phyloP scores from a whole-genome alignment of 164 flowering plant genomes.

The Stephania cephalantha region DNA sequence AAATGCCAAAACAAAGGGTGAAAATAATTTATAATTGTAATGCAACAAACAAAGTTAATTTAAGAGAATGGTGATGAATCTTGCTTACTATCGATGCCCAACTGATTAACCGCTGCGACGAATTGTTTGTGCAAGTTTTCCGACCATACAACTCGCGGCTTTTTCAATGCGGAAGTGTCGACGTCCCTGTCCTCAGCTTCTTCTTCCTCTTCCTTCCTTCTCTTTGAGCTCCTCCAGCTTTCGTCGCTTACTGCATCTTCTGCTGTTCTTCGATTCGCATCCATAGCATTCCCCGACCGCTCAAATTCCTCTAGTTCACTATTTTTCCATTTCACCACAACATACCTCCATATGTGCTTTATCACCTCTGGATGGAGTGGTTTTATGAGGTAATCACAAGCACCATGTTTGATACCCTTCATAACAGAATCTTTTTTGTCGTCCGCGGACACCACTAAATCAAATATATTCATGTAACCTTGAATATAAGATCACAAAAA shows the following conservation, averaged over 20 bases:
- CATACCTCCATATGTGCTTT: slow-evolving; percentile 96
- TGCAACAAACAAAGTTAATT: not conserved
- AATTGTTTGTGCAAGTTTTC: slow-evolving; percentile 92
- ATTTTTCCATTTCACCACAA: slow-evolving; percentile 70
- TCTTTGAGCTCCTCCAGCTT: slow-evolving; percentile 61
- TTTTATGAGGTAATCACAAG: slow-evolving; percentile 86
- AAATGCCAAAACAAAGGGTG: not conserved
- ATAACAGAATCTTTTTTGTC: slow-evolving; percentile 71
- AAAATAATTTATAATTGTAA: no score
- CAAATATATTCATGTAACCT: not conserved
- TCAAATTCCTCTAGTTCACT: slow-evolving; percentile 61
- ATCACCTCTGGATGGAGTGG: slow-evolving; percentile 84
- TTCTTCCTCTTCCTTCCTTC: slow-evolving; percentile 75
- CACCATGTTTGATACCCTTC: slow-evolving; percentile 94
- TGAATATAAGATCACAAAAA: not conserved
- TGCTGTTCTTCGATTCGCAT: slow-evolving; percentile 42
- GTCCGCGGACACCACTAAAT: slow-evolving; percentile 92
- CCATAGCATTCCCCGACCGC: slow-evolving; percentile 66
- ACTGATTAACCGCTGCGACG: slow-evolving; percentile 80
- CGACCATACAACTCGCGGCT: slow-evolving; percentile 95
- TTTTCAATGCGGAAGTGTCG: slow-evolving; percentile 68
- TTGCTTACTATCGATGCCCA: slow-evolving; percentile 80
- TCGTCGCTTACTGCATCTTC: slow-evolving; percentile 74
- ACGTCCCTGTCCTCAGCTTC: slow-evolving; percentile 49
- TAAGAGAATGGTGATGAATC: not conserved